phyloP scores from a whole-genome alignment of 2,329 filamentous ascomycete species.

The Didymellaceae sp. region DNA sequence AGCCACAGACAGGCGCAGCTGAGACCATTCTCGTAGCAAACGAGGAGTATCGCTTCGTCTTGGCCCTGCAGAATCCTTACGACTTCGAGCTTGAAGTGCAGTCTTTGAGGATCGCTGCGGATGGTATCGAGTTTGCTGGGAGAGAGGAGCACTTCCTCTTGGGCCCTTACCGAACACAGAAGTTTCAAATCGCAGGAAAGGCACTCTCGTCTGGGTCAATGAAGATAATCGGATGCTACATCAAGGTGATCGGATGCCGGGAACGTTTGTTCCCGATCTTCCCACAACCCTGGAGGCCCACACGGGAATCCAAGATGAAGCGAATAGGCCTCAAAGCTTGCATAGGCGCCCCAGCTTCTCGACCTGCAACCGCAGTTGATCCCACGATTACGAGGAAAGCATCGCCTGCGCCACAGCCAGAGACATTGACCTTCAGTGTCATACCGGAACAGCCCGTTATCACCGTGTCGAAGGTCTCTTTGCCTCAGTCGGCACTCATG shows the following conservation, averaged over 20 bases:
- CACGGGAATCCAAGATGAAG: slow-evolving; percentile 76
- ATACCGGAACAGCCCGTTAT: slow-evolving; percentile 81
- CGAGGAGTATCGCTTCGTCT: slow-evolving; percentile 76
- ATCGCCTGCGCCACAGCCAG: slow-evolving; percentile 40
- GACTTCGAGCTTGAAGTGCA: slow-evolving; percentile 93
- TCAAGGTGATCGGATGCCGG: slow-evolving; percentile 82
- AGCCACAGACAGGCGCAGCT: slow-evolving; percentile 59
- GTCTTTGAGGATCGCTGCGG: slow-evolving; percentile 74
- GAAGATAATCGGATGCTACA: slow-evolving; percentile 76
- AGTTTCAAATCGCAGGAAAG: slow-evolving; percentile 72
- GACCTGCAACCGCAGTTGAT: slow-evolving; percentile 45
- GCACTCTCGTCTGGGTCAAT: slow-evolving; percentile 72
- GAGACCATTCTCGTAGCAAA: slow-evolving; percentile 78
- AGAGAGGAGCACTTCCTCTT: slow-evolving; percentile 70
- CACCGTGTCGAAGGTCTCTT: slow-evolving; percentile 74
- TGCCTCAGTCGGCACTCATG: slow-evolving; percentile 88
- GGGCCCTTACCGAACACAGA: slow-evolving; percentile 82
- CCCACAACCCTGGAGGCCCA: slow-evolving; percentile 74
- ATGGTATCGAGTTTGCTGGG: slow-evolving; percentile 75
- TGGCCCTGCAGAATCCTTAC: slow-evolving; percentile 92
- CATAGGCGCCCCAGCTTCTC: slow-evolving; percentile 57
- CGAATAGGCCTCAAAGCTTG: slow-evolving; percentile 65
- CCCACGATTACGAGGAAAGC: slow-evolving; percentile 30
- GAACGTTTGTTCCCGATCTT: slow-evolving; percentile 87
- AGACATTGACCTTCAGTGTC: slow-evolving; percentile 70